These are phyloP conservation scores for Fusarium nanum DNA, from an alignment of 2,329 filamentous ascomycete genomes.

Conservation along the genomic window DNA sequence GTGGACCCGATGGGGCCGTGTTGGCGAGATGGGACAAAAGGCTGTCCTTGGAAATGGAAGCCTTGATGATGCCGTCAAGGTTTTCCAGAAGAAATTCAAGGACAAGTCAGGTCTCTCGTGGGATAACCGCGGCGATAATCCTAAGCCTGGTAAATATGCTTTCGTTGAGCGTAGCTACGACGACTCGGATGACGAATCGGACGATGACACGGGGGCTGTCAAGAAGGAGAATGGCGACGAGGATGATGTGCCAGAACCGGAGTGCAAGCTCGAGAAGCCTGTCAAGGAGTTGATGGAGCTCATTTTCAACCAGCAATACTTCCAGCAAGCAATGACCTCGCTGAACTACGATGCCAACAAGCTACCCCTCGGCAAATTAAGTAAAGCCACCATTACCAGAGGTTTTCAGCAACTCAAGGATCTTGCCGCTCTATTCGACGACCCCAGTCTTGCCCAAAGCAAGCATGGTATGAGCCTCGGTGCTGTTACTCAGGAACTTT, in stretches of 20 bases:
- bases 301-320: constrained; percentile 84
- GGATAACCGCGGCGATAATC: constrained; percentile 63
- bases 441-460: constrained; percentile 59
- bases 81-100: constrained; percentile 72
- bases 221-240: constrained; percentile 54
- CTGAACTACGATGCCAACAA: constrained; percentile 81
- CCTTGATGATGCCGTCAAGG: constrained; percentile 57
- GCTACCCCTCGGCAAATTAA: constrained; percentile 84
- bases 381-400: constrained; percentile 78
- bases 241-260: constrained; percentile 51
- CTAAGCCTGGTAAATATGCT: constrained; percentile 77
- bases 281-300: constrained; percentile 79
- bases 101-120: constrained; percentile 70
- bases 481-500: constrained; percentile 69
- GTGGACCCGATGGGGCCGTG: constrained; percentile 86
- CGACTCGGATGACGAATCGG: constrained; percentile 69
- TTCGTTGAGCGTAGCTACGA: constrained; percentile 85
- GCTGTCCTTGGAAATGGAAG: constrained; percentile 57
- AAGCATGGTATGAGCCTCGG: constrained; percentile 55
- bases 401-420: constrained; percentile 84
- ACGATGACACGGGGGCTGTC: constrained; percentile 47
- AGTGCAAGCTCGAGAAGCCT: constrained; percentile 68
- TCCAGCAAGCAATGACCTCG: constrained; percentile 72
- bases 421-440: constrained; percentile 73
- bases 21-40: constrained; percentile 69